Evolutionary conservation across 345 rosid species (phyloP), one percentile per base, ranked within the genome.

Genomic region (Citrus unshiu): DNA sequence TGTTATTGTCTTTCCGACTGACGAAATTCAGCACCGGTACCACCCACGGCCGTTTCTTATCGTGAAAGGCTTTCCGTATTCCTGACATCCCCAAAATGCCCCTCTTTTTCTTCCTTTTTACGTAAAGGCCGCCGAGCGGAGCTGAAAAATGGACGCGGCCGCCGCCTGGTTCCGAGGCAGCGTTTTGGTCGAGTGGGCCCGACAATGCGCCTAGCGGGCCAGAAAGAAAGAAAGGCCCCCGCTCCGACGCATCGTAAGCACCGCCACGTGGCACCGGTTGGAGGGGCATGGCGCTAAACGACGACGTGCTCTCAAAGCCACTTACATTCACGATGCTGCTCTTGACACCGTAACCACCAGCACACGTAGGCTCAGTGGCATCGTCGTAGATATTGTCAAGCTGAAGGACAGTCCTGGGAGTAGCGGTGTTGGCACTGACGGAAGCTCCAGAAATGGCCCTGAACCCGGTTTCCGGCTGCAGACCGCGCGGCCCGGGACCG

Each of bases 391-490:
- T 84, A 83, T 84, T 83, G 79, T 91, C 95, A 32, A 91, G 90
- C 71, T 92, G 96, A 35, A 90, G 87, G 77, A 94, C 94, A 35
- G 99, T 93, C 67, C 91, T 88, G 73, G 99, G 98, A 68, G 94
- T 91, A 4, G 90, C 83, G 7, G 94, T 84, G 82, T 94, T 94
- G 25, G 99, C 97, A 78, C 97, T 87, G 16, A 96, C 95, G 0
- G 98, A 87, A 19, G 99, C 99, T 13, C 99, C 99, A 37, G 99
- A 95, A 72, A 95, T 95, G 78, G 97, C 81, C 85, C 86, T 88
- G 81, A 95, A 95, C 18, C 88, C 83, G n/a, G 95, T 87, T 66
- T 91, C 97, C 56, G 92, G 70, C 16, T 49, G 70, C 32, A 30
- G 22, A 22, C 83, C 88, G 49, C 88, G 62, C 1, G 30, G 89